Conservation (phyloP, 1,284 basidiomycete species). For the Boletus semigastroideus region DNA sequence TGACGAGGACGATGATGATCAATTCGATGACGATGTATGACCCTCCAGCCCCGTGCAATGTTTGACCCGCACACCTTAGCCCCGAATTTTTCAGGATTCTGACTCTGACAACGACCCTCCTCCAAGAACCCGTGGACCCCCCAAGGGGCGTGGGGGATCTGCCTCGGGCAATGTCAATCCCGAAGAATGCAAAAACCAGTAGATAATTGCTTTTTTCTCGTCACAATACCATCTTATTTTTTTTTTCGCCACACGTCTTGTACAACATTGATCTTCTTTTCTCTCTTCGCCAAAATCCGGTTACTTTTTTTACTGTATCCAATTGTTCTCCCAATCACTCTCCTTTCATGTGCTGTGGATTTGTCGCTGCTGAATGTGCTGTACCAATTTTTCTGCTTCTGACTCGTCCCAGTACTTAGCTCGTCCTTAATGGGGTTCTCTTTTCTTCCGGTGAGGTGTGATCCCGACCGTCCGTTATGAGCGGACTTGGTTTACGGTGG, state of each 20-base stretch:
- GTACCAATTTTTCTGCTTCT: not conserved
- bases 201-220: conserved; percentile 26
- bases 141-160: conserved; percentile 51
- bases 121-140: conserved; percentile 53
- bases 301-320: not conserved
- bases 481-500: too few species aligned
- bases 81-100: conserved; percentile 22
- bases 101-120: conserved; percentile 64
- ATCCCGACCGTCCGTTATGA: not conserved
- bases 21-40: conserved; percentile 53
- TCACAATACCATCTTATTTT: conserved; percentile 24
- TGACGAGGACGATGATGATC: conserved; percentile 62
- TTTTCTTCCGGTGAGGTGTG: conserved; percentile 6
- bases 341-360: conserved; percentile 6
- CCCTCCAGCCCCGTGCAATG: conserved; percentile 18
- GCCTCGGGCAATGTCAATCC: conserved; percentile 52
- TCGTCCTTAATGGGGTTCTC: conserved; percentile 21
- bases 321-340: not conserved
- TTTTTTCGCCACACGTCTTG: conserved; percentile 8
- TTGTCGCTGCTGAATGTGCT: conserved; percentile 10
- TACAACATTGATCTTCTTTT: conserved; percentile 14
- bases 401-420: conserved; percentile 16
- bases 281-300: too few species aligned
- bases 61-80: conserved; percentile 24
- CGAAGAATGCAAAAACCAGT: conserved; percentile 88